Evolutionary conservation across 2,329 filamentous ascomycete genomes (phyloP).

Genomic region (Tolypocladium paradoxum): DNA sequence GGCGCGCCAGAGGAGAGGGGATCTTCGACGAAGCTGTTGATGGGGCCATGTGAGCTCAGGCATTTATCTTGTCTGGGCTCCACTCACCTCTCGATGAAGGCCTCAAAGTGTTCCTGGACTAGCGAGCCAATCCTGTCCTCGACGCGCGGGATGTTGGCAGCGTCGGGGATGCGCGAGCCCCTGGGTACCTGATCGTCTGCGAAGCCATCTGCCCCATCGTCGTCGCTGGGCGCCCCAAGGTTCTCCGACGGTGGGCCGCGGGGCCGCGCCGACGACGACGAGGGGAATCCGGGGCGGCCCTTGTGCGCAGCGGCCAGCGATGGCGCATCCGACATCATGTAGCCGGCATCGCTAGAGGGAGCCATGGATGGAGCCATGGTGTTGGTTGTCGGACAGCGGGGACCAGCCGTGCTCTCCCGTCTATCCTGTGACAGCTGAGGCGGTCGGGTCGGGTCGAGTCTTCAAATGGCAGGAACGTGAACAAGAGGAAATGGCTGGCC

Average conservation of each 20-base stretch:
- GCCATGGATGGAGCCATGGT: conserved; percentile 26
- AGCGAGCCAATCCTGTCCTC: conserved; percentile 67
- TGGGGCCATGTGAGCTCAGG: neutral
- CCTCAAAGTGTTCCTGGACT: conserved; percentile 66
- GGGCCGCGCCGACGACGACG: conserved; percentile 42
- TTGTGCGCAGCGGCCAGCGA: conserved; percentile 32
- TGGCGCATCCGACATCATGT: conserved; percentile 45
- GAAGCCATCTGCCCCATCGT: conserved; percentile 51
- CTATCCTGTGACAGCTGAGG: neutral
- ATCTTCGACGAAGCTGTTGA: conserved; percentile 54
- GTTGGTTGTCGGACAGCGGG: neutral
- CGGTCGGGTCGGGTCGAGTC: too few relatives aligned
- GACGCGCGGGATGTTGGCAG: conserved; percentile 53
- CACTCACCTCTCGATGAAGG: conserved; percentile 63
- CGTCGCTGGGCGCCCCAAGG: conserved; percentile 47
- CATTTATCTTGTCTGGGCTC: neutral
- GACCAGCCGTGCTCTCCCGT: neutral
- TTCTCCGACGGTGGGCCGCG: conserved; percentile 54
- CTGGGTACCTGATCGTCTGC: conserved; percentile 53
- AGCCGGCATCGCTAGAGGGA: conserved; percentile 44
- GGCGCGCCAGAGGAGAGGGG: conserved; percentile 51
- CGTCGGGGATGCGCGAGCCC: conserved; percentile 35
- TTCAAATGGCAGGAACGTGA: neutral
- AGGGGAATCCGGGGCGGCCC: conserved; percentile 30
- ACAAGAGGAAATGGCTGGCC: neutral